These are phyloP conservation scores for Ceratobasidium sp. DNA, from an alignment of 1,284 basidiomycete genomes.

Conservation along the genomic window DNA sequence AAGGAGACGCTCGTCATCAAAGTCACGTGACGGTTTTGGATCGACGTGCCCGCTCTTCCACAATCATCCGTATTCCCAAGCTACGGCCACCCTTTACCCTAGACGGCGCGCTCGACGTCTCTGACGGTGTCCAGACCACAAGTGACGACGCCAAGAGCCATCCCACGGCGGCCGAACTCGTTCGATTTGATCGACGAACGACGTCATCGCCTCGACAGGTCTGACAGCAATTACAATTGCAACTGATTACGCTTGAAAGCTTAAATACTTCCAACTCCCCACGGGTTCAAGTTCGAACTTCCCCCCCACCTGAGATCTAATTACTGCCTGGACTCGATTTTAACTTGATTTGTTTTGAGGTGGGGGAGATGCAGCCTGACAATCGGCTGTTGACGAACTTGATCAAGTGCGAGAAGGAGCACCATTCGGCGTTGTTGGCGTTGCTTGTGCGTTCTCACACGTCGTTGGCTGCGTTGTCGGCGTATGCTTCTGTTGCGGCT, in stretches of 20 bases:
- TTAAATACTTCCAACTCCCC: slow-evolving; percentile 13
- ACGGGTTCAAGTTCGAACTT: background rate
- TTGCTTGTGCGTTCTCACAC: slow-evolving; percentile 72
- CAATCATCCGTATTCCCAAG: background rate
- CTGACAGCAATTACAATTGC: no score
- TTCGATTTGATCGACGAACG: slow-evolving; percentile 1
- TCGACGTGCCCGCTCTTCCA: slow-evolving; percentile 24
- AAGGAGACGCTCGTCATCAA: background rate
- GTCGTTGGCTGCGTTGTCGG: slow-evolving; percentile 75
- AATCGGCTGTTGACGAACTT: slow-evolving; percentile 77
- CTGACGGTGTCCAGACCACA: no score
- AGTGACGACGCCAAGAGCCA: background rate
- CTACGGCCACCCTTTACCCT: background rate
- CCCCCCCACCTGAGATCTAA: slow-evolving; percentile 13
- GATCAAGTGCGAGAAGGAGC: slow-evolving; percentile 77
- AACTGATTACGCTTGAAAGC: slow-evolving; percentile 1
- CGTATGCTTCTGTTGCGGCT: slow-evolving; percentile 76
- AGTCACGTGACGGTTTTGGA: background rate
- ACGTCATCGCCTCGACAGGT: slow-evolving; percentile 16
- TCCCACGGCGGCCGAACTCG: slow-evolving; percentile 13
- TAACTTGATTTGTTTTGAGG: background rate
- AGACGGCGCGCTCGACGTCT: no score
- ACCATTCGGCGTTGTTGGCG: slow-evolving; percentile 68
- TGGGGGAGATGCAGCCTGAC: slow-evolving; percentile 57
- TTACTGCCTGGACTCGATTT: background rate